Percentiles rank a stretch among this genome's conserved stretches.
Conservation (phyloP, 2,329 filamentous ascomycete genomes). For the Alternaria longipes region DNA sequence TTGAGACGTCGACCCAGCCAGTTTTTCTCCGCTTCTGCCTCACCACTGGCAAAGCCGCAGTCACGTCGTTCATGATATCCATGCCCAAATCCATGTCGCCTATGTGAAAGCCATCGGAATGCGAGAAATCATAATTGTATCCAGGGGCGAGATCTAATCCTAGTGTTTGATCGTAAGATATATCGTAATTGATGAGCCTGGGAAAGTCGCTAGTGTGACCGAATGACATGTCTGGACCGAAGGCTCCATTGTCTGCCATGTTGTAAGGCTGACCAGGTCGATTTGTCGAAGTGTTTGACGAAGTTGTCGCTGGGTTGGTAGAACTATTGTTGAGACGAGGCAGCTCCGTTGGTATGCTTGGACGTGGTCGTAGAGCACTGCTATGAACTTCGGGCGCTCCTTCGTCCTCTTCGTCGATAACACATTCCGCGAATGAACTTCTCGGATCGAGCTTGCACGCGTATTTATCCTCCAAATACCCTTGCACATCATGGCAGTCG, state of each 20-base stretch:
- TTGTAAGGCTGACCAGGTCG: slow-evolving; percentile 9
- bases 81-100: slow-evolving; percentile 27
- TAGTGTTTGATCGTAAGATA: slow-evolving; percentile 43
- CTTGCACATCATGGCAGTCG: slow-evolving; percentile 78
- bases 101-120: slow-evolving; percentile 17
- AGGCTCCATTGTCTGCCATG: slow-evolving; percentile 19
- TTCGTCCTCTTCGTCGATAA: slow-evolving; percentile 38
- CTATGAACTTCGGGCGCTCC: slow-evolving; percentile 6
- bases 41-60: slow-evolving; percentile 25
- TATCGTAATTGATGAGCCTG: slow-evolving; percentile 28
- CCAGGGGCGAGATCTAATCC: slow-evolving; percentile 47
- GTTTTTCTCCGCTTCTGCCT: slow-evolving; percentile 45
- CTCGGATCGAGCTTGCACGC: slow-evolving; percentile 70
- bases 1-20: slow-evolving; percentile 56
- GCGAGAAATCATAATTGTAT: slow-evolving; percentile 31
- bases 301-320: slow-evolving; percentile 1
- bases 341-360: neutral
- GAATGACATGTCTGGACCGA: slow-evolving; percentile 38
- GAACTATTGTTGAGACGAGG: slow-evolving; percentile 15
- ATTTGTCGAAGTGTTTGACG: slow-evolving; percentile 4
- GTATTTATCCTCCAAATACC: slow-evolving; percentile 69
- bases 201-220: slow-evolving; percentile 17
- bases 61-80: slow-evolving; percentile 27
- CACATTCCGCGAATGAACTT: slow-evolving; percentile 67
- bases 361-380: neutral